Evolutionary conservation across 2,329 filamentous ascomycete genomes (phyloP), one percentile per base, ranked within the genome.

Genomic region (Paraconiothyrium brasiliense): DNA sequence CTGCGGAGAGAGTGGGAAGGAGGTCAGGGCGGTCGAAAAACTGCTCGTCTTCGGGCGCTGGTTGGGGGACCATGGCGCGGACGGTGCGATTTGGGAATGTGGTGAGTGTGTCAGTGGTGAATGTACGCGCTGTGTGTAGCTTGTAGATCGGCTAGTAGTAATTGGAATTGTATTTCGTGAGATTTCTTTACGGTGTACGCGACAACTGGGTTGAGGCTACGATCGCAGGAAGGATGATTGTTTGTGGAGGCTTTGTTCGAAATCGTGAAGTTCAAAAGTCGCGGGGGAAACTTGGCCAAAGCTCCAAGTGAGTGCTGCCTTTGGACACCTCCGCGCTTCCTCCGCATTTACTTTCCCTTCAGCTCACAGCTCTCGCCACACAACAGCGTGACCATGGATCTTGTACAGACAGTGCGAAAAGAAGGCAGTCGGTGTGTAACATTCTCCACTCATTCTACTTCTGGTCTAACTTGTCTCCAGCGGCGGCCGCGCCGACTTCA

Each of bases 331-430:
- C 61, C 61, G 61, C 57, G 11, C 44, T 54, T 47, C 16, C 59
- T 65, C 65, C 54, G 57, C 63, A 61, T 43, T 49, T 49, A 35
- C 49, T 24, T 51, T 30, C 4, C 39, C 30, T 39, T 50, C 24
- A 35, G n/a, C 52, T 16, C 43, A 51, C 63, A 32, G 4, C 37
- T 64, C 50, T 51, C 57, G 63, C 64, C 43, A 27, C 59, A 58
- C 46, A 50, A 63, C 58, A 58, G 48, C 64, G 47, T 41, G 57
- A 80, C 30, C 59, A 97, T 99, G 95, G 95, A 99, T 85, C 87
- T 99, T 58, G 88, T 98, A 58, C 92, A 94, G 62, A 93, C 92
- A 46, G 91, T 99, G 64, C 92, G 94, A 74, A 98, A 99, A 81
- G 94, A 97, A 78, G 88, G 88, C 65, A 88, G 86, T 65, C 95